Evolutionary conservation across 371 early-diverging fungal species (phyloP).

Genomic region (Umbelopsis sp.): DNA sequence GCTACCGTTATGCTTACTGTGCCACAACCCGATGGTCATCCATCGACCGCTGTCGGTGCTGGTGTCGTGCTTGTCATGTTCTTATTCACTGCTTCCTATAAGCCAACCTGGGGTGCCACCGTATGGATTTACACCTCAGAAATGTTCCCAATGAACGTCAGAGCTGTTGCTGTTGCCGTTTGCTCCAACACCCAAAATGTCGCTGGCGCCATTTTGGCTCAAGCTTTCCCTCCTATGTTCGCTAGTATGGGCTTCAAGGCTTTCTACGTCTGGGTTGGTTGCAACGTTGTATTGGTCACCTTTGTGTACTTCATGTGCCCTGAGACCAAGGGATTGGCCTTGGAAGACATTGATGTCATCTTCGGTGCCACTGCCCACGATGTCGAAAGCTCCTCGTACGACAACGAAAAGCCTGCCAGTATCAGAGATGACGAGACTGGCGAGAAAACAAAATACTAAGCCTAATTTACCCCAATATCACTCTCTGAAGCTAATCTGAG

Average conservation of each 20-base stretch:
- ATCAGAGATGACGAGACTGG: not conserved
- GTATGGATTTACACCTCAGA: constrained; percentile 91
- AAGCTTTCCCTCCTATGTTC: constrained; percentile 69
- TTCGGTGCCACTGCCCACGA: constrained; percentile 34
- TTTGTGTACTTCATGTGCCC: constrained; percentile 72
- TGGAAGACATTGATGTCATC: constrained; percentile 77
- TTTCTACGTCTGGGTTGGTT: constrained; percentile 35
- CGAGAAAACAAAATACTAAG: not conserved
- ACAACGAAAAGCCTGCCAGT: constrained; percentile 5
- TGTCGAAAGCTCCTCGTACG: not conserved
- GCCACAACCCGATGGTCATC: constrained; percentile 21
- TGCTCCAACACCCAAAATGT: constrained; percentile 87
- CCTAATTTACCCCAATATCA: not conserved
- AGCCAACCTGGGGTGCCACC: constrained; percentile 81
- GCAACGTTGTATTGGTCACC: constrained; percentile 45
- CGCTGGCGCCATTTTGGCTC: constrained; percentile 66
- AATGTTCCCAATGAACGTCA: constrained; percentile 72
- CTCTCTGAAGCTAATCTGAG: no score
- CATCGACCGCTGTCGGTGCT: constrained; percentile 28
- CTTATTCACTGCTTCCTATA: constrained; percentile 36
- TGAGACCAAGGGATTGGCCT: constrained; percentile 73
- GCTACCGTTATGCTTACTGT: constrained; percentile 32
- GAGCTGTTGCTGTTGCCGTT: constrained; percentile 76
- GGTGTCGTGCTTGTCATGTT: constrained; percentile 32
- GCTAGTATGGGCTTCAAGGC: constrained; percentile 50